Evolutionary conservation across 805 yeast genomes (phyloP), one percentile per base, ranked within the genome.

Genomic region (Schwanniomyces sp.): DNA sequence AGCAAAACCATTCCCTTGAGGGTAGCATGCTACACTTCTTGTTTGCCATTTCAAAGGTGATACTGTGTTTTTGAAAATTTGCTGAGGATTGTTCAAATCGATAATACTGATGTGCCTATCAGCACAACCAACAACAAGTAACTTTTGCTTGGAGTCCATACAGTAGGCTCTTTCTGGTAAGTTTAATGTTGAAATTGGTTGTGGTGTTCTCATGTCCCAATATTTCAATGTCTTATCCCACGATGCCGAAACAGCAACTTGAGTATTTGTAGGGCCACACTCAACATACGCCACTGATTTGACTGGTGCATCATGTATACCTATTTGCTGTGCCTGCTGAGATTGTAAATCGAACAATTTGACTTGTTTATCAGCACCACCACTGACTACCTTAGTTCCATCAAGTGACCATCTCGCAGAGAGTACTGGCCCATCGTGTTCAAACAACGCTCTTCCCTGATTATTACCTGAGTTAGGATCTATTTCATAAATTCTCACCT

Each of bases 141-240:
- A 72, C 62, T 88, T 86, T 58, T 86, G 88, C 43, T 85, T 76
- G 9, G 87, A 64, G 63, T 91, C 97, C 96, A 92, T 86, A 10
- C 91, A 74, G 69, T 91, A 92, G 0, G 89, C 96, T 45, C 96
- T 75, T 55, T 94, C 98, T 0, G 98, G 96, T 64, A 94, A 72
- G 58, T 80, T 80, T 36, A 94, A 71, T 3, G 96, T 87, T 16
- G 91, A 80, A 17, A 92, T 79, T 14, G 98, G 94, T 57, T 81
- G 85, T 40, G 85, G 87, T 54, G 84, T 84, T 61, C 97, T 84
- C 70, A 88, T 76, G 69, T 94, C 98, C 99, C 99, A 92, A 68
- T 94, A 94, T 63, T 82, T 84, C 52, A 94, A 70, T 1, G 97
- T 90, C 69, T 90, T 91, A 69, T 94, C 99, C 97, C 97, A 94